Evolutionary conservation across 768 basidiomycete species (phyloP).

Genomic region (Suillus sp.): DNA sequence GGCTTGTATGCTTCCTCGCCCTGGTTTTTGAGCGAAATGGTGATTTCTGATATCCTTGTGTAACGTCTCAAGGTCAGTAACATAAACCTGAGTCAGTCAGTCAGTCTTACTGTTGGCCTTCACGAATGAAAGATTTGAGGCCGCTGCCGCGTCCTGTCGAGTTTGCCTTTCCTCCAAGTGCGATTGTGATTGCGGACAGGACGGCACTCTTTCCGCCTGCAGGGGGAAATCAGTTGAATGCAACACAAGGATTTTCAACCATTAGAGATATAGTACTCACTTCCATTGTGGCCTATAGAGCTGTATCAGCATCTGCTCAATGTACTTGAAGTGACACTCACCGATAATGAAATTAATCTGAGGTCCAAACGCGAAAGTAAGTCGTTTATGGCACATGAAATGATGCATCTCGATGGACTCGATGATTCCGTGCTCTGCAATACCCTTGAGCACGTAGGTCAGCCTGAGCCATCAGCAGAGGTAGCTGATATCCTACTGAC

Average conservation of each 20-base stretch:
- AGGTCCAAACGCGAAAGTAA: constrained; percentile 83
- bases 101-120: constrained; percentile 71
- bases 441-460: constrained; percentile 46
- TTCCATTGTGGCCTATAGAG: constrained; percentile 82
- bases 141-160: constrained; percentile 88
- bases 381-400: constrained; percentile 94
- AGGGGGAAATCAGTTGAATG: constrained; percentile 7
- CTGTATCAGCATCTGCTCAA: constrained; percentile 9
- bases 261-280: constrained; percentile 48
- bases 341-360: constrained; percentile 98
- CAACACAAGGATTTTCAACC: not conserved
- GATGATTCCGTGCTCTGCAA: constrained; percentile 88
- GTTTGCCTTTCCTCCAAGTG: constrained; percentile 90
- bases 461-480: constrained; percentile 7
- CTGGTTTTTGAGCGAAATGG: constrained; percentile 82
- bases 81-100: constrained; percentile 1
- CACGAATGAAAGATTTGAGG: constrained; percentile 82
- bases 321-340: constrained; percentile 31
- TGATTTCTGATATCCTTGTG: constrained; percentile 69
- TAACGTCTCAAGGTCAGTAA: constrained; percentile 5
- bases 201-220: constrained; percentile 95
- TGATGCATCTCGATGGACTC: constrained; percentile 84
- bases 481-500: constrained; percentile 48
- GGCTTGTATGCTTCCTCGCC: constrained; percentile 89
- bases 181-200: constrained; percentile 89